phyloP scores from a whole-genome alignment of 352 stramenopile species.

The Globisporangium ultimum region DNA sequence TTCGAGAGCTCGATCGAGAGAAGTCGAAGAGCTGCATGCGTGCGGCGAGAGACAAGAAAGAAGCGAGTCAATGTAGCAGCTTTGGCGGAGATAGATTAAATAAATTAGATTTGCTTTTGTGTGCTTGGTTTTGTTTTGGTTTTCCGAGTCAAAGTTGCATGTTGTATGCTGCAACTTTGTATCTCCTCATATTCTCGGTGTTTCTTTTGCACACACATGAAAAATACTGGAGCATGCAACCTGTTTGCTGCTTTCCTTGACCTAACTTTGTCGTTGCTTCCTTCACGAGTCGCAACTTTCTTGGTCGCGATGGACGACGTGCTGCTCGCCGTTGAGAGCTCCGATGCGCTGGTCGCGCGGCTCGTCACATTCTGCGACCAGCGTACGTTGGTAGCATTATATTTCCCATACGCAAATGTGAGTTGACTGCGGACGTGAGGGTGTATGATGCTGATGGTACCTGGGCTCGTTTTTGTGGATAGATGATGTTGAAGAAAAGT shows the following conservation, averaged over 20 bases:
- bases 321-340: constrained; percentile 36
- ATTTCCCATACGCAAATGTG: no score
- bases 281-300: neutral
- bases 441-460: neutral
- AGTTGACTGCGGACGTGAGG: neutral
- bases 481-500: constrained; percentile 16
- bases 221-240: neutral
- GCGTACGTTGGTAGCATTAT: constrained; percentile 18
- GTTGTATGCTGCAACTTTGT: neutral
- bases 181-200: neutral
- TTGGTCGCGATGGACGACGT: constrained; percentile 34
- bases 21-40: neutral
- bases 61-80: neutral
- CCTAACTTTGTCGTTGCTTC: neutral
- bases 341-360: constrained; percentile 34
- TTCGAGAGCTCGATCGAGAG: neutral
- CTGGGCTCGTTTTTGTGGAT: neutral
- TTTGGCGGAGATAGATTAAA: constrained; percentile 1
- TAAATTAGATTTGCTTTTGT: constrained; percentile 11
- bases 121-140: neutral
- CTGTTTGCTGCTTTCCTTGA: neutral
- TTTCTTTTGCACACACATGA: neutral
- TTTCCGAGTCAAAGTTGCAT: neutral
- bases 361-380: constrained; percentile 36
- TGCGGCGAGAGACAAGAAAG: neutral